Base-by-base conservation (phyloP, 352 stramenopile genomes). In the Phytophthora litchii region DNA sequence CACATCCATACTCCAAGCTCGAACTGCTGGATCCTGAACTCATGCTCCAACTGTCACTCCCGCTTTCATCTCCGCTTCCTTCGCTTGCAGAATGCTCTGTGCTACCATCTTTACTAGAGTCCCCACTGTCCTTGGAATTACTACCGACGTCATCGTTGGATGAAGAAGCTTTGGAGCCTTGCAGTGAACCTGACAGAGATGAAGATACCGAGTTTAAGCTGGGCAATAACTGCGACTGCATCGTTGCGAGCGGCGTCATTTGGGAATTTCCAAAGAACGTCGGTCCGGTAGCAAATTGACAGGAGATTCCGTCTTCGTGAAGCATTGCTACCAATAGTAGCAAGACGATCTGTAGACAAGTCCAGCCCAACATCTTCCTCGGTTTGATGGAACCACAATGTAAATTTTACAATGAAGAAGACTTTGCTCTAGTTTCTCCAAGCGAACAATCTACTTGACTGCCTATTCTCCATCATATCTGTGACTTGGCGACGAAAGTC, bases 1-100 rank as follows among this genome's bases (percentile, higher is more conserved):
- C 49, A 46, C 78, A 88, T 9, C 48, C 74, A 41, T 88, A 83
- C 55, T 70, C 64, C 35, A 74, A 35, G 29, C 44, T 73, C 7
- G 54, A 68, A 17, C 72, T 76, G 17, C 58, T 50, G 8, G 60
- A 70, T 19, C 60, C 75, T 10, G 50, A 64, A 20, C 45, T 40
- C 19, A 60, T 72, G 14, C 37, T 60, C 37, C 34, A 62, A 37
- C 54, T 72, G 20, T 45, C 50, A 17, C 54, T 72, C 21, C 37
- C 60, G 17, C 56, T 73, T 21, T 53, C 42, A 2, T 68, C 47
- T 23, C 42, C 54, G 43, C 60, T 66, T 27, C n/a, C 52, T 2
- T 41, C 43, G n/a, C 50, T 55, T 9, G 45, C 36, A 31, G 50
- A 64, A 25, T 21, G 25, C 0, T 58, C 37, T 13, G 44, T 55